Base-by-base conservation (phyloP, 2,329 filamentous ascomycete species). In the Colletotrichum sp. region DNA sequence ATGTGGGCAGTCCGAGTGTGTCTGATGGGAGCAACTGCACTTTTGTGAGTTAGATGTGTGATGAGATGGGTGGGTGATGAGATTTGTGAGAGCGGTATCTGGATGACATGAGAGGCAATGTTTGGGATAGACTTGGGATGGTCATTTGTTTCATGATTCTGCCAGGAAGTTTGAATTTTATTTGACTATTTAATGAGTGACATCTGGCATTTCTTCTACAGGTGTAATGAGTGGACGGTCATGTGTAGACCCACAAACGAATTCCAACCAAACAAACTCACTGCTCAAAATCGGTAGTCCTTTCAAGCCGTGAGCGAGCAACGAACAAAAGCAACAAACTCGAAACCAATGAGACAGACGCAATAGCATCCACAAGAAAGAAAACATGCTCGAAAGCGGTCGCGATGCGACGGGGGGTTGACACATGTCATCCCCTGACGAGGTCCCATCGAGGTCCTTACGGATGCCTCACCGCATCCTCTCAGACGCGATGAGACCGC, bases 1-100 rank as follows among this genome's bases (percentile, higher is more conserved):
- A 77, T 12, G 75, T 64, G 5, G 71, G 74, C 5, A 76, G 74
- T 21, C 43, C 73, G 34, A 36, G 24, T 16, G 70, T 63, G 13
- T 63, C 58, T 24, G 64, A 74, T 14, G 59, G 16, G 5, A 71
- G 66, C 18, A 62, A 76, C 16, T 48, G 30, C 6, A 77, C 76
- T 2, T 61, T 73, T 65, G 69, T 77, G 3, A 70, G 64, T 4
- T 77, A 72, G 10, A 21, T 3, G 26, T 24, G 16, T 34, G 14
- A 8, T 13, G 16, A 48, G 1, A 18, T 7, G 18, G 18, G n/a
- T 24, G 13, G 7, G 34, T 36, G 18, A 4, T 38, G 62, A 48
- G 62, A 4, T 48, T 32, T 52, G 43, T 21, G 30, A 24, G 12
- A 32, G 18, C 12, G 5, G 38, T 9, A 14, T 2, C 16, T 8